These are phyloP conservation scores for Penicillium sp. DNA, from an alignment of 2,329 filamentous ascomycete species.

Conservation along the genomic window DNA sequence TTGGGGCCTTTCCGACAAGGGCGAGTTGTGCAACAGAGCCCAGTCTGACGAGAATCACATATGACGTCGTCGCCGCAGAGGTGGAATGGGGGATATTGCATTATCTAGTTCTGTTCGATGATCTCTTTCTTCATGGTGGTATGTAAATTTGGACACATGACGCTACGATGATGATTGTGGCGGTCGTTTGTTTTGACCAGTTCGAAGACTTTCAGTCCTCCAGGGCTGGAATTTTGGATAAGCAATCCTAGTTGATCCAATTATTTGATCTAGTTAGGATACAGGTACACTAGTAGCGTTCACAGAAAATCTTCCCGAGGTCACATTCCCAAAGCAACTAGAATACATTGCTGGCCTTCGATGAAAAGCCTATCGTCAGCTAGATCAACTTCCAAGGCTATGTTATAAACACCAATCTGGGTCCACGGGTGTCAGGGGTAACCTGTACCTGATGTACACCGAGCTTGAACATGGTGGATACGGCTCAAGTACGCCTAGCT, in stretches of 20 bases:
- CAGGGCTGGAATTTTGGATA: too few relatives aligned
- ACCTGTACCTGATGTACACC: too few relatives aligned
- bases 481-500: not conserved
- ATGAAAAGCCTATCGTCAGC: too few relatives aligned
- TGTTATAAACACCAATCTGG: too few relatives aligned
- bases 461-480: not conserved
- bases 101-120: not conserved
- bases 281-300: too few relatives aligned
- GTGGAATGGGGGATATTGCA: not conserved
- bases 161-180: not conserved
- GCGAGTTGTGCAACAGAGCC: constrained; percentile 13
- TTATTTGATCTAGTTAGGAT: too few relatives aligned
- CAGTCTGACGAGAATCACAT: constrained; percentile 14
- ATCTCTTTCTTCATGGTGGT: not conserved
- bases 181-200: not conserved
- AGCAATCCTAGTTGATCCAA: too few relatives aligned
- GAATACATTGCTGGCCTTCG: too few relatives aligned
- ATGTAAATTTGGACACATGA: not conserved
- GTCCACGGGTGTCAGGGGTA: not conserved
- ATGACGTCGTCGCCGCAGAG: not conserved
- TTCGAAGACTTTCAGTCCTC: not conserved
- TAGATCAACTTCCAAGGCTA: too few relatives aligned
- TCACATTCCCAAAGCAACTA: too few relatives aligned
- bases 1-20: constrained; percentile 24
- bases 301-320: too few relatives aligned